Base-by-base conservation (phyloP, 1,284 basidiomycete genomes). In the Cryptococcus sp. region DNA sequence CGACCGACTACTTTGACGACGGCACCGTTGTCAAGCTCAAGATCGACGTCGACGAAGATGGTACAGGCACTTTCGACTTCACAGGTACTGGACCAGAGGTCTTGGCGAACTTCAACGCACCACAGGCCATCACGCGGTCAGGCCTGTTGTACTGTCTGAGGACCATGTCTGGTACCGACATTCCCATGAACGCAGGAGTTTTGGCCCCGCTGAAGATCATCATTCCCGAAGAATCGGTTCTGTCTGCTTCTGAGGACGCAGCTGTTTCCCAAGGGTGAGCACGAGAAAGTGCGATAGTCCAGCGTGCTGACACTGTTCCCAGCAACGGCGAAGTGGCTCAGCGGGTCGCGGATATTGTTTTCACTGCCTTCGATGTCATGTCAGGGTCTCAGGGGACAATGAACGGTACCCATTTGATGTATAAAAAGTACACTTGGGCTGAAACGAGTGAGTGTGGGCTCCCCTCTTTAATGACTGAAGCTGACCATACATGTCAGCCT, bases 231-330 rank as follows among this genome's bases (percentile, higher is more conserved):
- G 49, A 39, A 42, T 73, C 88, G 3, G 78, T 97, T 8, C 82
- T 98, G 19, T 84, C 87, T 3, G 93, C 94, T 0, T 90, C 88
- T 10, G 84, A 85, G 42, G 90, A 88, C 0, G 93, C 91, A 0
- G 93, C 93, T 0, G 92, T 95, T 1, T 94, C 92, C 63, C 92
- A 90, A 17, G 93, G 93, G 5, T 96, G 96, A 70, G 92, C 95
- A 15, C 81, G 94, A 58, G 95, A 92, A 3, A 89, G n/a, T 45
- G 8, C n/a, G 7, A 11, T 15, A 6, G 6, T n/a, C 42, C 7
- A 45, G 42, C 15, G 7, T 10, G 8, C 42, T 45, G 42, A 45
- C 42, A n/a, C 13, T 8, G 11, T 15, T 45, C 42, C 5, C n/a
- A 45, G 42, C 11, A 45, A 45, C 42, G 42, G 42, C n/a, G 42